Conservation (phyloP, 257 asterid genomes). For the Eustoma russellianum region DNA sequence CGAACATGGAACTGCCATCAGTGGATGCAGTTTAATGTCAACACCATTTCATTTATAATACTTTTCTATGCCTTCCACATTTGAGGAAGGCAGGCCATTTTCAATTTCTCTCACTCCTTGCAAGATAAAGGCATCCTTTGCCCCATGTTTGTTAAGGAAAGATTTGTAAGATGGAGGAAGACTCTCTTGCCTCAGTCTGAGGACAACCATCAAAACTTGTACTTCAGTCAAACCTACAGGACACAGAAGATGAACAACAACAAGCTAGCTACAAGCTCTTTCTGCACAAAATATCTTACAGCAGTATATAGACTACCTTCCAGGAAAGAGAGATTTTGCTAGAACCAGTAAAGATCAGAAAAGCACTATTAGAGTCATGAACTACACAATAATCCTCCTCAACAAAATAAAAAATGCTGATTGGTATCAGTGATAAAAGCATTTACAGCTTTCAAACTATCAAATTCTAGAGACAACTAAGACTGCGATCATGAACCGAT, state of each 20-base stretch:
- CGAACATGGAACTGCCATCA: constrained; percentile 92
- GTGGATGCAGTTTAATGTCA: constrained; percentile 70
- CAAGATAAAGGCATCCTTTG: constrained; percentile 64
- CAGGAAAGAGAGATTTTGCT: too few relatives aligned
- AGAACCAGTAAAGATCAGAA: too few relatives aligned
- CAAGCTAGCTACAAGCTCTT: not conserved
- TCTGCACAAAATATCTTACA: not conserved
- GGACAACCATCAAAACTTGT: not conserved
- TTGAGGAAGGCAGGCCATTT: constrained; percentile 57
- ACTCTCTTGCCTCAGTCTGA: constrained; percentile 68
- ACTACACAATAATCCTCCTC: too few relatives aligned
- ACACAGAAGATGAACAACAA: not conserved
- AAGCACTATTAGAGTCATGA: too few relatives aligned
- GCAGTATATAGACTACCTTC: too few relatives aligned
- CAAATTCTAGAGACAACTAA: too few relatives aligned
- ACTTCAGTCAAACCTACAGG: not conserved
- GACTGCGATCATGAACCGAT: too few relatives aligned
- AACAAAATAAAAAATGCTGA: too few relatives aligned
- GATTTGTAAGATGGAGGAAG: constrained; percentile 81
- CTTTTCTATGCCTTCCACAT: constrained; percentile 70
- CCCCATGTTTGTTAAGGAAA: constrained; percentile 93
- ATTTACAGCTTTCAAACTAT: too few relatives aligned
- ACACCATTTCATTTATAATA: constrained; percentile 66
- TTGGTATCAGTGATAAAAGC: too few relatives aligned
- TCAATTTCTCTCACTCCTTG: constrained; percentile 73